Evolutionary conservation across 2,329 filamentous ascomycete genomes (phyloP).

Genomic region (Aureobasidium sp.): DNA sequence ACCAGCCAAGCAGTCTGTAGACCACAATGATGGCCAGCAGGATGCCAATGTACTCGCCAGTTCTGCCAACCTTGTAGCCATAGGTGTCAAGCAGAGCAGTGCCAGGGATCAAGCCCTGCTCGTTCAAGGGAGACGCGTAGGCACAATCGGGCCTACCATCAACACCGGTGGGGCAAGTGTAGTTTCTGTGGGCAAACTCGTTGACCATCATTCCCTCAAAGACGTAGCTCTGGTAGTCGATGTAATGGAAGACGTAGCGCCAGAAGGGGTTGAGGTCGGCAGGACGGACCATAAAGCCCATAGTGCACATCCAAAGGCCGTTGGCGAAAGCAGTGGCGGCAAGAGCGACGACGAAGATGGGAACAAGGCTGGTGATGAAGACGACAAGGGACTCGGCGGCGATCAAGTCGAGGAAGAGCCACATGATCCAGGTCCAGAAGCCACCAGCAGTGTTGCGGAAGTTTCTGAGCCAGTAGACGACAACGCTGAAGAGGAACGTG

Average conservation of each 20-base stretch:
- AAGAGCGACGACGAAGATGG: conserved; percentile 70
- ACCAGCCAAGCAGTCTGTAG: conserved; percentile 61
- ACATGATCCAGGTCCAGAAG: conserved; percentile 73
- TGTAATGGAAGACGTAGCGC: conserved; percentile 81
- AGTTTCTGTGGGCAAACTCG: conserved; percentile 61
- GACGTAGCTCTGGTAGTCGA: conserved; percentile 78
- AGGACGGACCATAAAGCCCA: conserved; percentile 70
- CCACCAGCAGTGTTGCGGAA: conserved; percentile 56
- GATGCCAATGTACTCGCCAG: conserved; percentile 66
- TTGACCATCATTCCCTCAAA: conserved; percentile 94
- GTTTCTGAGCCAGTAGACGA: conserved; percentile 73
- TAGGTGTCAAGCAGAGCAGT: conserved; percentile 61
- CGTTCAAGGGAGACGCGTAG: conserved; percentile 54
- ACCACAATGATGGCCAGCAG: conserved; percentile 66
- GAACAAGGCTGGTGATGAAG: conserved; percentile 61
- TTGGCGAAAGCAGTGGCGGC: conserved; percentile 79
- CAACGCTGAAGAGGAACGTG: conserved; percentile 61
- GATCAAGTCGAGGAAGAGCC: conserved; percentile 76
- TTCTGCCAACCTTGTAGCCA: conserved; percentile 55
- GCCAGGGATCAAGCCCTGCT: conserved; percentile 61
- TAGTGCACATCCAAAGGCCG: conserved; percentile 81
- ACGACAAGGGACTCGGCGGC: conserved; percentile 79
- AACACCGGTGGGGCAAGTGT: conserved; percentile 50
- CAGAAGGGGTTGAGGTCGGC: conserved; percentile 72
- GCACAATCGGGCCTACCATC: conserved; percentile 62